phyloP scores from a whole-genome alignment of 805 yeast species.

The Ogataea trehalophila region DNA sequence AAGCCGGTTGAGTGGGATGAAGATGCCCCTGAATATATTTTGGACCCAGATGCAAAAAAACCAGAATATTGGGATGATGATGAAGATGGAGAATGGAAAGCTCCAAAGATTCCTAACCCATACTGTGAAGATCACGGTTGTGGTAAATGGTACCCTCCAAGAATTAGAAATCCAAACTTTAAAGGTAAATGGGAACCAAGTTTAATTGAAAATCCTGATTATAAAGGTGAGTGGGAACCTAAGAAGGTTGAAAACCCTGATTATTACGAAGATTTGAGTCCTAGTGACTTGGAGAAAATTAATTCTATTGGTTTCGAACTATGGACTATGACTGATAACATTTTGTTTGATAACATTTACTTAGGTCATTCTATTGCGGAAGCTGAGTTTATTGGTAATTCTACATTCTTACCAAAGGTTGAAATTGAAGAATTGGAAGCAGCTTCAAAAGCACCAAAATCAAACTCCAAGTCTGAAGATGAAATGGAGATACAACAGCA shows the following conservation, averaged over 20 bases:
- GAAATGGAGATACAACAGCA: background rate
- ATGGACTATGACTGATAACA: constrained; percentile 78
- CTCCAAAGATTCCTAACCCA: constrained; percentile 71
- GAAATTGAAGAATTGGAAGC: constrained; percentile 44
- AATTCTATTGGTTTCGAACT: constrained; percentile 85
- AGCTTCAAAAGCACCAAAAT: constrained; percentile 37
- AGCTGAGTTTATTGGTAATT: constrained; percentile 80
- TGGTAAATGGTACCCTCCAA: constrained; percentile 74
- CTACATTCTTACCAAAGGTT: constrained; percentile 56
- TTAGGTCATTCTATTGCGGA: constrained; percentile 79
- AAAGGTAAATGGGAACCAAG: constrained; percentile 80
- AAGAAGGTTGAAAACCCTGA: constrained; percentile 63
- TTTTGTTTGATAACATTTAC: constrained; percentile 78
- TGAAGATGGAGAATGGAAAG: constrained; percentile 82
- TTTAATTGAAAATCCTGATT: constrained; percentile 64
- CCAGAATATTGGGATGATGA: constrained; percentile 89
- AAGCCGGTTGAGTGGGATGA: constrained; percentile 85
- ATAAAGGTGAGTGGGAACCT: constrained; percentile 77
- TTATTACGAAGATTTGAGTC: constrained; percentile 52
- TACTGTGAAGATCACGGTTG: constrained; percentile 69
- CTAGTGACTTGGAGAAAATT: constrained; percentile 59
- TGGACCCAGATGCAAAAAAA: constrained; percentile 60
- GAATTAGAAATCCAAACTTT: constrained; percentile 62
- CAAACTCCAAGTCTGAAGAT: constrained; percentile 34
- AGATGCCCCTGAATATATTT: constrained; percentile 47